These are phyloP conservation scores for Podaxis sp. DNA, from an alignment of 768 basidiomycete species.

Conservation along the genomic window DNA sequence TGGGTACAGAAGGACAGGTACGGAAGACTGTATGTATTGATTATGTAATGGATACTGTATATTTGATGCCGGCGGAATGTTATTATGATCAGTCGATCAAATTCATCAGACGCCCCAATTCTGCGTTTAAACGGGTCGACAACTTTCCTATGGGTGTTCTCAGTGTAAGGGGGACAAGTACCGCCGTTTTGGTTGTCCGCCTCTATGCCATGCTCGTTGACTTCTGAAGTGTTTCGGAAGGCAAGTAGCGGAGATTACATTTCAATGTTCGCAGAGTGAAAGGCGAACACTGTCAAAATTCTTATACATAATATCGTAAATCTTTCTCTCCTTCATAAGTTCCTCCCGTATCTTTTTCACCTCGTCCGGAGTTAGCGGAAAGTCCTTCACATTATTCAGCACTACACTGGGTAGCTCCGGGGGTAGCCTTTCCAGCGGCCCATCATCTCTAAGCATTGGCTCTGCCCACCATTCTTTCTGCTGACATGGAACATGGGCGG, in stretches of 20 bases:
- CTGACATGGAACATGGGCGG: constrained; percentile 24
- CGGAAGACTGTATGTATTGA: background rate
- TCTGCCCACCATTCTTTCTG: constrained; percentile 28
- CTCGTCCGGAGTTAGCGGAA: constrained; percentile 23
- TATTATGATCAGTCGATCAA: background rate
- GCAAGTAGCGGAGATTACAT: background rate
- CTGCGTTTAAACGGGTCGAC: no score
- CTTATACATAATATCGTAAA: constrained; percentile 7
- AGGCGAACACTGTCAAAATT: background rate
- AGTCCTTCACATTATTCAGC: constrained; percentile 19
- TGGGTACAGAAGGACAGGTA: background rate
- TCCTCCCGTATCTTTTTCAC: constrained; percentile 24
- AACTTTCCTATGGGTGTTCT: background rate
- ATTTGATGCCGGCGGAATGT: background rate
- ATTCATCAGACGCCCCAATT: background rate
- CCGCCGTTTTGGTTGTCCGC: background rate
- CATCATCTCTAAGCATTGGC: constrained; percentile 9
- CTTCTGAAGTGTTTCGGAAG: background rate
- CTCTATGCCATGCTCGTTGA: background rate
- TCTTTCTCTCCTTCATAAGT: constrained; percentile 29
- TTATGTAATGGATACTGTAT: constrained; percentile 1
- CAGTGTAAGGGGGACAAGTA: background rate
- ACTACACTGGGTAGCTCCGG: constrained; percentile 21
- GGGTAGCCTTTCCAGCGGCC: constrained; percentile 18
- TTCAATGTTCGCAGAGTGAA: constrained; percentile 6